Base-by-base conservation (phyloP, 768 basidiomycete species). In the Roridomyces roridus region DNA sequence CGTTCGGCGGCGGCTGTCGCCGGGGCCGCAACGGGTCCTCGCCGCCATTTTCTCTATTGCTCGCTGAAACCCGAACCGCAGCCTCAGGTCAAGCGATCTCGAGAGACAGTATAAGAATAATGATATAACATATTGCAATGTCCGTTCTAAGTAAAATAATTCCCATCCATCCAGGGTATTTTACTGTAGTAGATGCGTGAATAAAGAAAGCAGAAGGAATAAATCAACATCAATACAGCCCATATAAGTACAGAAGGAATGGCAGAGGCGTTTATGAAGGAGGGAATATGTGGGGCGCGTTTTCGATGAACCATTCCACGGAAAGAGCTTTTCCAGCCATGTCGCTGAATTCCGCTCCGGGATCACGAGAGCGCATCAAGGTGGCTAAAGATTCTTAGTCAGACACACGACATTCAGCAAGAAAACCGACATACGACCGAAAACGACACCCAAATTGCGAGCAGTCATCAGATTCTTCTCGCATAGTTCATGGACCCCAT, bases 271-370 rank as follows among this genome's bases (percentile, higher is more conserved):
- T 50, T 49, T 48, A 62, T 29, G 44, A 37, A 23, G 52, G 31
- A 46, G 71, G 71, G 67, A 83, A 85, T 64, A 91, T 75, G 23
- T 72, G 70, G 36, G 79, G 81, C 12, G 92, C 92, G 68, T 96
- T 90, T 69, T 98, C 95, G 57, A 98, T 86, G 62, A 98, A 84
- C 91, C 95, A 97, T 72, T 97, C 94, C 46, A 99, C 81, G 65
- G 90, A 86, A 55, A 95, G 82, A 6, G 96, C 93, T 74, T 96
- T 98, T 49, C 94, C 93, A 8, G 93, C 96, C 92, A 98, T 98
- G 72, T 99, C 96, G 66, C 87, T 90, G 76, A 98, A 98, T 75
- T 98, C 97, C 17, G 92, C 85, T 24, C 82, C 81, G 4, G 90
- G 87, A 69, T 96, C 90, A 29, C 85, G 83, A 8, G 96, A 96